These are phyloP conservation scores for Podospora bellae-mahoneyi DNA, from an alignment of 495 filamentous ascomycete species.

Conservation along the genomic window DNA sequence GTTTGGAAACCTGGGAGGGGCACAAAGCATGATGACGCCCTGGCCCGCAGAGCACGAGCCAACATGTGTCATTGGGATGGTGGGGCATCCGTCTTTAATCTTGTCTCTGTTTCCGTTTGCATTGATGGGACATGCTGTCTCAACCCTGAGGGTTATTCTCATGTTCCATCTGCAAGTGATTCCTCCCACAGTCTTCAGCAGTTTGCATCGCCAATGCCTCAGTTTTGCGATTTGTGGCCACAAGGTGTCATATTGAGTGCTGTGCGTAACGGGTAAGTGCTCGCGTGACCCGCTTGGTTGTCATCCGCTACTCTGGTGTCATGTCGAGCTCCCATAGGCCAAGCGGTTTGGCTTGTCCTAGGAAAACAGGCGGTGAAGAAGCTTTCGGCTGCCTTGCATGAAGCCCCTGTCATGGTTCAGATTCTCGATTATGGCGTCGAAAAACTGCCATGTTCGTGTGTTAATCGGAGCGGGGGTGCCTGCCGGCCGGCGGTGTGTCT, in stretches of 20 bases:
- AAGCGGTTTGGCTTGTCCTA: not conserved
- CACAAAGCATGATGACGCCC: slow-evolving; percentile 9
- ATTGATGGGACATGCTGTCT: not conserved
- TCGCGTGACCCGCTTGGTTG: slow-evolving; percentile 18
- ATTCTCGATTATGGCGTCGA: not conserved
- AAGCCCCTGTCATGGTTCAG: not conserved
- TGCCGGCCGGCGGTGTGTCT: not conserved
- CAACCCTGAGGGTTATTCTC: not conserved
- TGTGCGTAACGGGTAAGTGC: slow-evolving; percentile 14
- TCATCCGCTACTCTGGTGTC: slow-evolving; percentile 4
- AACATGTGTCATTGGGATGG: not conserved
- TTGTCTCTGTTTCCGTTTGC: not conserved
- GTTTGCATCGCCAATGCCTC: not conserved
- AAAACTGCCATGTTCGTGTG: not conserved
- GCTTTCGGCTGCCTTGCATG: slow-evolving; percentile 8
- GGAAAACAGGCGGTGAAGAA: slow-evolving; percentile 14
- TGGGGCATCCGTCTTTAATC: not conserved
- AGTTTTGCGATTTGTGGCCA: not conserved
- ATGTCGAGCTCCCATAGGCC: slow-evolving; percentile 18
- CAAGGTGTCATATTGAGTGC: not conserved
- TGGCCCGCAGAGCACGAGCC: slow-evolving; percentile 4
- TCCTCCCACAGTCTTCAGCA: not conserved
- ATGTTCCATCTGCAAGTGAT: slow-evolving; percentile 1
- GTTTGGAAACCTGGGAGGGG: slow-evolving; percentile 13
- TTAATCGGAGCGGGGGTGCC: slow-evolving; percentile 12